Percentiles rank a stretch among this genome's conserved stretches.
phyloP scores from a whole-genome alignment of 2,329 filamentous ascomycete genomes.

The Tolypocladium album region DNA sequence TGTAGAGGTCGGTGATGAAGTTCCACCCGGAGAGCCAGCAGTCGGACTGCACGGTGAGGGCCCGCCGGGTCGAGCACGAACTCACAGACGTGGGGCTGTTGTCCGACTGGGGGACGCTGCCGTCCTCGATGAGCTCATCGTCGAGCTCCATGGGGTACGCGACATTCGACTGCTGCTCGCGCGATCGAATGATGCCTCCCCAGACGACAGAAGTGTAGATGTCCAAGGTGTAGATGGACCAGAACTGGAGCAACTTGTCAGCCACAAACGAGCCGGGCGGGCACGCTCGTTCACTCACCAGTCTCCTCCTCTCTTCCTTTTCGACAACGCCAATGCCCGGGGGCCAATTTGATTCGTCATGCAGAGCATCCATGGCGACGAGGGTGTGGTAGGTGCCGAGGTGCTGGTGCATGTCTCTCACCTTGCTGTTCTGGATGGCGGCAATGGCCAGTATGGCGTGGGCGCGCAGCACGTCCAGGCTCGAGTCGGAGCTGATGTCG shows the following conservation, averaged over 20 bases:
- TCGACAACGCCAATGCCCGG: slow-evolving; percentile 30
- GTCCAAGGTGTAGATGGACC: slow-evolving; percentile 48
- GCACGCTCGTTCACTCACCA: slow-evolving; percentile 20
- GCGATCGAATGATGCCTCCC: slow-evolving; percentile 16
- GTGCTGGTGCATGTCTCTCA: slow-evolving; percentile 36
- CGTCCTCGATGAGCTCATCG: slow-evolving; percentile 30
- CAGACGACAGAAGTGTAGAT: slow-evolving; percentile 43
- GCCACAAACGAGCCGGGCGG: not conserved
- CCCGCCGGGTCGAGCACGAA: slow-evolving; percentile 1
- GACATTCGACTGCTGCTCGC: slow-evolving; percentile 13
- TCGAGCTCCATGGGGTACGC: slow-evolving; percentile 17
- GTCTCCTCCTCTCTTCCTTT: slow-evolving; percentile 31
- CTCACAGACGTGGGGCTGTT: not conserved
- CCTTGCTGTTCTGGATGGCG: slow-evolving; percentile 39
- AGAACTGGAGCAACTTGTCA: slow-evolving; percentile 24
- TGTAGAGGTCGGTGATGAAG: slow-evolving; percentile 45
- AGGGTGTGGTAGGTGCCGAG: slow-evolving; percentile 39
- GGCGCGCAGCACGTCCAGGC: slow-evolving; percentile 8
- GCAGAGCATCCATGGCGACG: slow-evolving; percentile 34
- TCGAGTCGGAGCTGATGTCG: not conserved
- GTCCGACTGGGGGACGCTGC: not conserved
- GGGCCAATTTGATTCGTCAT: slow-evolving; percentile 44
- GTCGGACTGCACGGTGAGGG: slow-evolving; percentile 3
- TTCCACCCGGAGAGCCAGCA: slow-evolving; percentile 47
- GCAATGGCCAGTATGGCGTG: slow-evolving; percentile 36